phyloP scores from a whole-genome alignment of 768 basidiomycete genomes.

The Trametes maxima region DNA sequence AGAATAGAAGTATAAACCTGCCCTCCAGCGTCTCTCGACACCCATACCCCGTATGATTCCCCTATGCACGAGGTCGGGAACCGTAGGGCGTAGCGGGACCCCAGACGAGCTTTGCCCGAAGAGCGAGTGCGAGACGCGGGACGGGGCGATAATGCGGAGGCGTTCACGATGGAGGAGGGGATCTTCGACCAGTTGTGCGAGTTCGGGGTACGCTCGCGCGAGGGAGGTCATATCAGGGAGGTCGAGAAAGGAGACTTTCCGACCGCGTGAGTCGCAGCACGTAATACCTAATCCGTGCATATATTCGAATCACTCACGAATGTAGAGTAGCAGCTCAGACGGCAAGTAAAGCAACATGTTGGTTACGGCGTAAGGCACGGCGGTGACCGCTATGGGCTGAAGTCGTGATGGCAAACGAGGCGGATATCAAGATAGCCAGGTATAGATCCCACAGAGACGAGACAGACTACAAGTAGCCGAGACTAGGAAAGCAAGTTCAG shows the following conservation, averaged over 20 bases:
- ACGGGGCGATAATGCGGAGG: constrained; percentile 62
- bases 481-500: background rate
- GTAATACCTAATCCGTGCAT: too few relatives aligned
- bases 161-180: constrained; percentile 66
- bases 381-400: too few relatives aligned
- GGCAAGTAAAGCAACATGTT: too few relatives aligned
- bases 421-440: too few relatives aligned
- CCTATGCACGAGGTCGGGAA: constrained; percentile 67
- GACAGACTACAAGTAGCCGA: background rate
- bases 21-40: constrained; percentile 66
- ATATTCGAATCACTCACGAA: too few relatives aligned
- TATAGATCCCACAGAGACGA: background rate
- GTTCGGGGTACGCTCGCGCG: constrained; percentile 47
- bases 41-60: constrained; percentile 70
- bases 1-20: constrained; percentile 67
- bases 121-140: constrained; percentile 64
- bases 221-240: constrained; percentile 67
- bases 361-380: too few relatives aligned
- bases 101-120: constrained; percentile 62
- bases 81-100: constrained; percentile 59
- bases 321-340: too few relatives aligned
- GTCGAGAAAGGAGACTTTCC: constrained; percentile 68
- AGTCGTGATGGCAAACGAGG: too few relatives aligned
- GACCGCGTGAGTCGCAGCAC: too few relatives aligned
- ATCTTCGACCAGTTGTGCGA: constrained; percentile 58